Conservation (phyloP, 139 green algal genomes). For the Haematococcus lacustris region DNA sequence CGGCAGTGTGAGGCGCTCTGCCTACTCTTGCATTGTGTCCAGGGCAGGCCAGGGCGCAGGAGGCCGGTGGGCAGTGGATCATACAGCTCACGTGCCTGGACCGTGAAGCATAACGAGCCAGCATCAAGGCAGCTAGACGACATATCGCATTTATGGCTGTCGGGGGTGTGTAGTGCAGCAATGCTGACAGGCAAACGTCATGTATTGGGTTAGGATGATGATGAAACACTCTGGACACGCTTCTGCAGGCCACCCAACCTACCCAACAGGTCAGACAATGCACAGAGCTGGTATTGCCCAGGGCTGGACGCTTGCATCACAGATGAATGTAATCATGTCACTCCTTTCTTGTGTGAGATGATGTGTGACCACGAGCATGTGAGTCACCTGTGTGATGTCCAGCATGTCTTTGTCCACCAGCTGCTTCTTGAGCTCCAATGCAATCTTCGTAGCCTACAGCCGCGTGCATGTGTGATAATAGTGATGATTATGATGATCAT, state of each 20-base stretch:
- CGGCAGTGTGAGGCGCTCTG: background rate
- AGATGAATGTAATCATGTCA: background rate
- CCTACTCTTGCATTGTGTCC: background rate
- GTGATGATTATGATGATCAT: background rate
- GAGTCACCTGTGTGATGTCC: constrained; percentile 60
- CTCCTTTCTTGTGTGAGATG: background rate
- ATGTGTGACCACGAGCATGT: background rate
- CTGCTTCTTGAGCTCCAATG: constrained; percentile 88
- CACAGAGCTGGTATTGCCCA: background rate
- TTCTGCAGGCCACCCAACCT: too few species aligned
- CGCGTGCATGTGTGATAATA: background rate
- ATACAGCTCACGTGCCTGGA: too few species aligned
- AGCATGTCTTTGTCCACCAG: constrained; percentile 78
- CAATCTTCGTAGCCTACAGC: constrained; percentile 81
- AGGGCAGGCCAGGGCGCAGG: too few species aligned
- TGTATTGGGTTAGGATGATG: too few species aligned
- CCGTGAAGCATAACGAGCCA: too few species aligned
- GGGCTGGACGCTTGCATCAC: background rate
- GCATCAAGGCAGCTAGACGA: too few species aligned
- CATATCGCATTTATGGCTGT: too few species aligned
- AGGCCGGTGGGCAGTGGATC: too few species aligned
- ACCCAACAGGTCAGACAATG: background rate
- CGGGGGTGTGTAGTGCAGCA: too few species aligned
- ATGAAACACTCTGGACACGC: too few species aligned
- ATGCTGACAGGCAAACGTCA: too few species aligned